Percentiles rank a stretch among this genome's conserved stretches.
These are phyloP conservation scores for Hibiscus tridactylites DNA, from an alignment of 345 rosid species.

Conservation along the genomic window DNA sequence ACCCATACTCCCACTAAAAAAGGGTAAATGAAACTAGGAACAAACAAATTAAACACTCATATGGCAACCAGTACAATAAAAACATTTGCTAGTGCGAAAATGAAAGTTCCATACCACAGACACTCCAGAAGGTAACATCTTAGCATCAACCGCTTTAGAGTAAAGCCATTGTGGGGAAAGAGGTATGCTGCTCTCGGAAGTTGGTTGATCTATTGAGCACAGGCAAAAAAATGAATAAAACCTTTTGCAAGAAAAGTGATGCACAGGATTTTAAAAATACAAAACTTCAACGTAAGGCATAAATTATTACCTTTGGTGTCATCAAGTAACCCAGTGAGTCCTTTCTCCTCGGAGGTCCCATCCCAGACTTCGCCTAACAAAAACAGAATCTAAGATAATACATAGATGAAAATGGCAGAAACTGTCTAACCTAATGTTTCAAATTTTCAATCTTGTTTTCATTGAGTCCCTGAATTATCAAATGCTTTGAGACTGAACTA, in stretches of 20 bases:
- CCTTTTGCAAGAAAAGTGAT: neutral
- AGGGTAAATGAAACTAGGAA: neutral
- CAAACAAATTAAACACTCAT: neutral
- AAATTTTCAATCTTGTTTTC: neutral
- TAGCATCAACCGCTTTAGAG: constrained; percentile 29
- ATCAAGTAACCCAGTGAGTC: constrained; percentile 19
- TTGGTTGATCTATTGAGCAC: constrained; percentile 26
- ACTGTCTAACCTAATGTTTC: neutral
- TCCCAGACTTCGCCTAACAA: constrained; percentile 23
- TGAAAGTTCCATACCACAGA: constrained; percentile 13
- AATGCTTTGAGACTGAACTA: neutral
- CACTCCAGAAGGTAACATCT: constrained; percentile 5
- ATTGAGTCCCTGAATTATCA: neutral
- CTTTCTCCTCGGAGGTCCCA: constrained; percentile 24
- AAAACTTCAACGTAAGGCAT: neutral
- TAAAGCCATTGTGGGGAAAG: constrained; percentile 55
- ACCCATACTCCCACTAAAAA: neutral
- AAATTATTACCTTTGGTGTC: constrained; percentile 28
- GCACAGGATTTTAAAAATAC: neutral
- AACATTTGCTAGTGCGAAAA: neutral
- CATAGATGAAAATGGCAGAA: neutral
- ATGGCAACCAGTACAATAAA: neutral
- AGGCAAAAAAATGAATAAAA: neutral
- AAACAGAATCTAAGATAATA: neutral
- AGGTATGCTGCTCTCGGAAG: constrained; percentile 36